Evolutionary conservation across 352 stramenopile genomes (phyloP).

Genomic region (Globisporangium barbulae): DNA sequence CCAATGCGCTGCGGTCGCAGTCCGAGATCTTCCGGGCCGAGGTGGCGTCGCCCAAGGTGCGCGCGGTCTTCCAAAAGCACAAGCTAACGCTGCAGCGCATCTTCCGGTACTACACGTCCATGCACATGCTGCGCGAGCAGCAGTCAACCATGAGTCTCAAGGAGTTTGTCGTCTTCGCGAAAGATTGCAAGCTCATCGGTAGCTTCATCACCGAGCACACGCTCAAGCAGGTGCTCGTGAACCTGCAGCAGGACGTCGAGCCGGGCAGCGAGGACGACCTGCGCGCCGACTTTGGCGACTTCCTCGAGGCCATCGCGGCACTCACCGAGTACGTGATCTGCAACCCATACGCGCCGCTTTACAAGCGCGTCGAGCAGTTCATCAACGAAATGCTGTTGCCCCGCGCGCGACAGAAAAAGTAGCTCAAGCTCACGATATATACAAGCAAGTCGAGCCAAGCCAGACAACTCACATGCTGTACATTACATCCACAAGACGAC

Average conservation of each 20-base stretch:
- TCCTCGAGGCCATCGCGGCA: conserved; percentile 66
- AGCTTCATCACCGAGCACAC: conserved; percentile 77
- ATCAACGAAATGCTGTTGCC: conserved; percentile 71
- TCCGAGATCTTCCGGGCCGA: conserved; percentile 71
- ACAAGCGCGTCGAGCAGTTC: conserved; percentile 79
- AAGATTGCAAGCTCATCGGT: conserved; percentile 74
- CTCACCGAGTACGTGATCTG: conserved; percentile 78
- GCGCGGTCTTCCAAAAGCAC: conserved; percentile 69
- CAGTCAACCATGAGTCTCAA: conserved; percentile 68
- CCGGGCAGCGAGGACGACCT: conserved; percentile 32
- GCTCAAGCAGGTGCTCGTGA: conserved; percentile 74
- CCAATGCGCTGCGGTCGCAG: conserved; percentile 66
- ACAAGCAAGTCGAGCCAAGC: neutral
- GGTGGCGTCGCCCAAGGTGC: conserved; percentile 63
- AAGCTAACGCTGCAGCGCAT: conserved; percentile 66
- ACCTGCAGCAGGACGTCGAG: conserved; percentile 60
- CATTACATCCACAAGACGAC: conserved; percentile 6
- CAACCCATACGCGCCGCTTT: conserved; percentile 72
- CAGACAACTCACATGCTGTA: neutral
- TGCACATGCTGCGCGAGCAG: conserved; percentile 69
- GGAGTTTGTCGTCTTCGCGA: conserved; percentile 56
- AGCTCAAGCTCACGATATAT: neutral
- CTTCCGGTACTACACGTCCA: conserved; percentile 80
- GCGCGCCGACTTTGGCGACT: conserved; percentile 62
- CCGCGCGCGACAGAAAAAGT: conserved; percentile 71